phyloP scores from a whole-genome alignment of 225 moss, liverwort and hornwort species.

The Pseudoscleropodium purum region DNA sequence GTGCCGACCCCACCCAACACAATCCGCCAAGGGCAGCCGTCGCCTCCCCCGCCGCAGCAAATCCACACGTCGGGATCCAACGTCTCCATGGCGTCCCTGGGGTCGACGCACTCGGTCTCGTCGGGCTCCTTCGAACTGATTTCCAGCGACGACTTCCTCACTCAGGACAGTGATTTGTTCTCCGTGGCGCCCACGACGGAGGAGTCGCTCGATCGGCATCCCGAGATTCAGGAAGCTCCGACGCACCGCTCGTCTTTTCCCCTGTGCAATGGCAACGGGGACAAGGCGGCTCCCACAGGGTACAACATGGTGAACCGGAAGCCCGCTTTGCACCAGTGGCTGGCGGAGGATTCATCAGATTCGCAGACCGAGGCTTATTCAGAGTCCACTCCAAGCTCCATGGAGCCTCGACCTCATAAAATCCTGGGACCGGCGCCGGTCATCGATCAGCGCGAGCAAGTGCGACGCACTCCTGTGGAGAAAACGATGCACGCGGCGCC shows the following conservation, averaged over 20 bases:
- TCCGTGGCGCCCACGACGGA: slow-evolving; percentile 13
- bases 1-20: slow-evolving; percentile 8
- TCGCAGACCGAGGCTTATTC: not conserved
- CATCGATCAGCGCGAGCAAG: not conserved
- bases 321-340: slow-evolving; percentile 24
- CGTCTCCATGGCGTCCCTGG: not conserved
- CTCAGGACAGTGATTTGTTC: slow-evolving; percentile 19
- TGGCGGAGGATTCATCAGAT: slow-evolving; percentile 2
- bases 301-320: slow-evolving; percentile 23
- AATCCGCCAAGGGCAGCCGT: not conserved
- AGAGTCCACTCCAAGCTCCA: not conserved
- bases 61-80: not conserved
- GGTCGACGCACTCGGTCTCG: slow-evolving; percentile 1
- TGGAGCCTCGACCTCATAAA: not conserved
- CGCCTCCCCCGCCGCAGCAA: not conserved
- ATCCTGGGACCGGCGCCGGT: not conserved
- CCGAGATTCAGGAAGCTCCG: not conserved
- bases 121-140: not conserved
- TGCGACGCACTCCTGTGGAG: not conserved
- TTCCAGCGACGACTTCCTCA: slow-evolving; percentile 26
- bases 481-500: not conserved
- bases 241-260: not conserved
- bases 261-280: not conserved
- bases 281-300: not conserved
- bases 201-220: slow-evolving; percentile 2